Conservation (phyloP, 306 rosid genomes). For the Lathyrus oleraceus region DNA sequence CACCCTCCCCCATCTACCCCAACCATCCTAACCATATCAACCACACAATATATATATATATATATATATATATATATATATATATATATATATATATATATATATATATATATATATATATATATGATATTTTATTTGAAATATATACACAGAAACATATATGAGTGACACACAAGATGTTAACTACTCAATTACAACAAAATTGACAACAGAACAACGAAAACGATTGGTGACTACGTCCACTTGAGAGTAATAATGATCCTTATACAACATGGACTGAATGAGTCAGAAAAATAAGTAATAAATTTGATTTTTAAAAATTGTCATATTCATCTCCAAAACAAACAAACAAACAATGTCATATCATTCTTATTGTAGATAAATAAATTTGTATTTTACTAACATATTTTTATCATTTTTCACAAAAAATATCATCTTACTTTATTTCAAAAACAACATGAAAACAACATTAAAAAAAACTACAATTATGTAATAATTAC, state of each 20-base stretch:
- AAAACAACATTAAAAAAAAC: background rate
- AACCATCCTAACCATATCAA: background rate
- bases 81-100: too few relatives aligned
- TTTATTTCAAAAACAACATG: background rate
- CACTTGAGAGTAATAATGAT: conserved; percentile 29
- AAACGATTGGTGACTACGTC: conserved; percentile 38
- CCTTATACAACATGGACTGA: conserved; percentile 23
- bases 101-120: background rate
- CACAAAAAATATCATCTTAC: background rate
- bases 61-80: too few relatives aligned
- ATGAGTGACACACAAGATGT: conserved; percentile 28
- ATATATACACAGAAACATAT: background rate
- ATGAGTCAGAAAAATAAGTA: background rate
- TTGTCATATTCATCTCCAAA: background rate
- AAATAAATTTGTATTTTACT: too few relatives aligned
- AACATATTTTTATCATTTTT: too few relatives aligned
- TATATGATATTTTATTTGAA: background rate
- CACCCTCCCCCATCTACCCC: background rate
- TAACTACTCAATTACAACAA: conserved; percentile 37
- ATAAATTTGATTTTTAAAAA: background rate
- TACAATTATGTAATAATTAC: background rate
- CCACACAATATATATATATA: too few relatives aligned
- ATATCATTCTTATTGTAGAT: background rate
- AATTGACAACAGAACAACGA: conserved; percentile 33
- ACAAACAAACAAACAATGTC: background rate